A percentile compares a stretch with the other conserved stretches of the same genome.
These are phyloP conservation scores for Crithidia fasciculata DNA, from an alignment of 208 protist genomes.

Conservation along the genomic window DNA sequence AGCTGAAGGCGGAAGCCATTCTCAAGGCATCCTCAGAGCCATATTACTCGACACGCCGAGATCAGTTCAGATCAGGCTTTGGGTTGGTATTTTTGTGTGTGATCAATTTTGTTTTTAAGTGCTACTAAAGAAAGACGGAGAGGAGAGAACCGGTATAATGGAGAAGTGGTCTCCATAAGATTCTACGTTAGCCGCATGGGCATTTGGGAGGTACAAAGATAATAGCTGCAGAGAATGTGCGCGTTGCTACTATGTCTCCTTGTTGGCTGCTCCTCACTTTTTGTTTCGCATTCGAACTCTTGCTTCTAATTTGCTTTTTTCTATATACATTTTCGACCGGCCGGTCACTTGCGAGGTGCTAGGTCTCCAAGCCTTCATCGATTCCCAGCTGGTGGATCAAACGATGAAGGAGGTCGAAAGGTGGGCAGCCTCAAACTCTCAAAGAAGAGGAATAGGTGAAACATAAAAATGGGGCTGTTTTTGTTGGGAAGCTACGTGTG, in stretches of 20 bases:
- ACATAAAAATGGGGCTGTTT: too few species aligned
- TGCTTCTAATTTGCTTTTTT: background rate
- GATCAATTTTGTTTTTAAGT: background rate
- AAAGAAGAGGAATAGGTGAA: too few species aligned
- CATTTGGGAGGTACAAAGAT: too few species aligned
- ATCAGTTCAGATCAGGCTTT: background rate
- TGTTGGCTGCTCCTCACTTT: background rate
- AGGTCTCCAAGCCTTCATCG: background rate
- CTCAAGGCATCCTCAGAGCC: background rate
- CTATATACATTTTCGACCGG: background rate
- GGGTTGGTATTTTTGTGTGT: background rate
- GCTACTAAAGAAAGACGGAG: background rate
- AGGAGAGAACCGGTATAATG: background rate
- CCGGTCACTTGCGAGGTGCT: background rate
- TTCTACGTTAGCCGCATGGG: background rate
- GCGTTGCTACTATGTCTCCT: background rate
- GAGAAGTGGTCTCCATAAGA: background rate
- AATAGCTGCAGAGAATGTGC: background rate
- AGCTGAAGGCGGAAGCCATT: background rate
- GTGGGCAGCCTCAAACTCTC: too few species aligned
- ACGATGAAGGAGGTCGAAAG: too few species aligned
- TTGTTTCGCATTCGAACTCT: too few species aligned
- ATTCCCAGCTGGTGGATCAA: background rate
- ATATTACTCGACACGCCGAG: background rate
- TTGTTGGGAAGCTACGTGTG: too few species aligned